A percentile compares a stretch with the other conserved stretches of the same genome.
Conservation (phyloP, 441 rosid genomes). For the Erodium texanum region DNA sequence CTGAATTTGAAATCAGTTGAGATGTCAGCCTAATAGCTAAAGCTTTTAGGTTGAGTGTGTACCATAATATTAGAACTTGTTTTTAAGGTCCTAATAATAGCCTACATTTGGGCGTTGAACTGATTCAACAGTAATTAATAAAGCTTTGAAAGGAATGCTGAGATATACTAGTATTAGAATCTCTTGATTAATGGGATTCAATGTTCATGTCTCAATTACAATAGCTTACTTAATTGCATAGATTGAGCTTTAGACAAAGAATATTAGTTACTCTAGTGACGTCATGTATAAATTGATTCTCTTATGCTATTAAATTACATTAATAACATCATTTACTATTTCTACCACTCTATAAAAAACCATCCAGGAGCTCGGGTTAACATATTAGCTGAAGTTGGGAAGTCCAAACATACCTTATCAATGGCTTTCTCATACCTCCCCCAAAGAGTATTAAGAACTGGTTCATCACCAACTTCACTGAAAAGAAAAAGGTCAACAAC, state of each 20-base stretch:
- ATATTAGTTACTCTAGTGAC: background rate
- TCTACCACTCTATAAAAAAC: background rate
- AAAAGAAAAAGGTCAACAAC: slow-evolving; percentile 6
- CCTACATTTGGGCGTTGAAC: too few species aligned
- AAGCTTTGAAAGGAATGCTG: background rate
- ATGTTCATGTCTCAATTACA: too few species aligned
- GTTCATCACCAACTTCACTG: slow-evolving; percentile 63
- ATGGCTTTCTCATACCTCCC: slow-evolving; percentile 37
- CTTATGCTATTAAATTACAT: background rate
- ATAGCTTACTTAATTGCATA: background rate
- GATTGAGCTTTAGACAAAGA: background rate
- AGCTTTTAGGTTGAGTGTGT: too few species aligned
- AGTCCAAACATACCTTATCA: slow-evolving; percentile 35
- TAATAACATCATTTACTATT: background rate
- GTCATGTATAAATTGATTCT: background rate
- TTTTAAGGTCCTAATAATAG: too few species aligned
- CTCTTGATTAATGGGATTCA: background rate
- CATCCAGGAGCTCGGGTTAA: background rate
- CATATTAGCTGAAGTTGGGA: background rate
- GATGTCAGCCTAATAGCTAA: too few species aligned
- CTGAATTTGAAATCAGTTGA: too few species aligned
- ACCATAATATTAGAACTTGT: too few species aligned
- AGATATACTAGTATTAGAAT: background rate
- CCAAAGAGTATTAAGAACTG: slow-evolving; percentile 52
- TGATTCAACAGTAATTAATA: too few species aligned